Conservation (phyloP, 805 yeast genomes). For the Candida chauliodis region DNA sequence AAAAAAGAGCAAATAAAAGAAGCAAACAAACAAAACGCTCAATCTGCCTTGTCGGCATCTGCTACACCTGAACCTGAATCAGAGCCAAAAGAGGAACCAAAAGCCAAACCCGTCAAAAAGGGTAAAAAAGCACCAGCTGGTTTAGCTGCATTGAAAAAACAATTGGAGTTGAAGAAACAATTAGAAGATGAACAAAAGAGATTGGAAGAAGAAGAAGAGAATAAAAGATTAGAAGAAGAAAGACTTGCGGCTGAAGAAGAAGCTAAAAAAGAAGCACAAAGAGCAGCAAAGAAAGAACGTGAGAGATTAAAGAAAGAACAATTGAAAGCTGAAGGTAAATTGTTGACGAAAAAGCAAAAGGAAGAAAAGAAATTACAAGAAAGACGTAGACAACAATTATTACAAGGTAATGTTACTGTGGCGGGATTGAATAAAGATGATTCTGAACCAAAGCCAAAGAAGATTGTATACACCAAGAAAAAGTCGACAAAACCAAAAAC, state of each 20-base stretch:
- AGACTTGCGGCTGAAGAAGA: slow-evolving; percentile 56
- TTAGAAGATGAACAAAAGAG: slow-evolving; percentile 78
- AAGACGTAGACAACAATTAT: slow-evolving; percentile 81
- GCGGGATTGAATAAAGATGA: slow-evolving; percentile 57
- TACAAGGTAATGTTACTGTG: slow-evolving; percentile 69
- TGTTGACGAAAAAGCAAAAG: slow-evolving; percentile 89
- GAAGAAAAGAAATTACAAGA: slow-evolving; percentile 85
- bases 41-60: slow-evolving; percentile 30
- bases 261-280: slow-evolving; percentile 56
- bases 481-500: slow-evolving; percentile 51
- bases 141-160: slow-evolving; percentile 85
- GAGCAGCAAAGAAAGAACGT: slow-evolving; percentile 73
- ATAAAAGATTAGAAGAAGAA: slow-evolving; percentile 49
- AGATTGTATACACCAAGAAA: slow-evolving; percentile 68
- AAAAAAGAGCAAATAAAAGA: slow-evolving; percentile 56
- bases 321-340: slow-evolving; percentile 94
- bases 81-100: slow-evolving; percentile 21
- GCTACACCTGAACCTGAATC: slow-evolving; percentile 30
- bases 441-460: slow-evolving; percentile 49
- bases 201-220: slow-evolving; percentile 65
- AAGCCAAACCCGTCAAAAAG: slow-evolving; percentile 44
- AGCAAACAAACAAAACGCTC: slow-evolving; percentile 43
- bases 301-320: slow-evolving; percentile 85
- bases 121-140: slow-evolving; percentile 87
- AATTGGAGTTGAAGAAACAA: slow-evolving; percentile 83